Evolutionary conservation across 495 filamentous ascomycete genomes (phyloP), one percentile per base, ranked within the genome.

Genomic region (Talaromyces stipitatus): DNA sequence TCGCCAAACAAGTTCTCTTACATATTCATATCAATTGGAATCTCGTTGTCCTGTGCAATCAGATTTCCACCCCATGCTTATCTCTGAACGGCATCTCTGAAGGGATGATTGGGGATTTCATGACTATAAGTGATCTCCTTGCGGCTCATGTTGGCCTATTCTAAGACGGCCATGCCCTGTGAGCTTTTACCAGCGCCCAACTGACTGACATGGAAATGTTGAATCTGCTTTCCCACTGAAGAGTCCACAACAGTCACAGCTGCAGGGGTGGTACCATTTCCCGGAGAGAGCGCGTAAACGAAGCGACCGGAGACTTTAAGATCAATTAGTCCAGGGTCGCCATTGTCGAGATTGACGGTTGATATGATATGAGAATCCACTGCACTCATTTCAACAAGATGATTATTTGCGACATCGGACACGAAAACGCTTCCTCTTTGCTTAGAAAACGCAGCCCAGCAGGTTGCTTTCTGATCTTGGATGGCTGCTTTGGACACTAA

Each of bases 251-350:
- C 82, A 4, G 65, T 65, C 50, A 85, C 66, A 2, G 72, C 67
- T 0, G 78, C 73, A n/a, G 64, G 54, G 0, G 59, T 68, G 0
- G 68, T 76, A 1, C 71, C 75, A 60, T 82, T 77, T 2, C 80
- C 82, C 0, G 81, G 78, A 16, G 71, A 70, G 6, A 85, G 63
- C 0, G 78, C 78, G 62, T 84, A 85, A 6, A 84, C 54, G 52
- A 82, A 79, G 14, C 64, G 63, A 2, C 82, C 82, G 0, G 66
- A 68, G 1, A 72, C 71, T n/a, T 63, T 57, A 14, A 83, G 46
- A 64, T 86, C 83, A 57, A 77, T 75, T 56, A 85, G 64, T 0
- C 83, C 83, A 3, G 62, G 64, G 56, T 80, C 80, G 0, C 72
- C 73, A 29, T 74, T 77, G 5, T 16, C 53, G 33, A 81, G 60